Evolutionary conservation across 805 yeast genomes (phyloP).

Genomic region (Starmerella potacharoeniae): DNA sequence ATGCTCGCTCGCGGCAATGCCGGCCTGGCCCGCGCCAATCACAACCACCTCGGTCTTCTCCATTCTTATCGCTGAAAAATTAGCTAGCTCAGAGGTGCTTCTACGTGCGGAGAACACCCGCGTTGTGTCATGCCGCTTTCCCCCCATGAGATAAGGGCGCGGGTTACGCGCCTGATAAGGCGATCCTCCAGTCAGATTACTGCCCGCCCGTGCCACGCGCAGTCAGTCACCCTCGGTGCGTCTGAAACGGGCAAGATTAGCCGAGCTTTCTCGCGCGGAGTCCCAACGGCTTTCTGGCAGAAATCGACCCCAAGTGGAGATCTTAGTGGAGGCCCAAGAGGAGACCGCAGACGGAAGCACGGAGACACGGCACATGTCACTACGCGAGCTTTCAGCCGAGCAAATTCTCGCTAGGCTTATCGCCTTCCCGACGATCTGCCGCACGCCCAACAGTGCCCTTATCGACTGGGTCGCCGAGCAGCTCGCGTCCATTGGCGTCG

Average conservation of each 20-base stretch:
- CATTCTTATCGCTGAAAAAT: neutral
- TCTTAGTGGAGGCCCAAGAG: too few species aligned
- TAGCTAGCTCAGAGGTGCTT: neutral
- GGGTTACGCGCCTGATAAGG: neutral
- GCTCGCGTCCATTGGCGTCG: constrained; percentile 8
- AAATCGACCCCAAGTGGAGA: too few species aligned
- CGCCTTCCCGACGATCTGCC: constrained; percentile 13
- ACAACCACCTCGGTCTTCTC: constrained; percentile 10
- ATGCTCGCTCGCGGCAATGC: constrained; percentile 20
- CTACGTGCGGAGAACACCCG: too few species aligned
- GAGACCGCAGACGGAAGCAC: too few species aligned
- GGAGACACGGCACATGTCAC: neutral
- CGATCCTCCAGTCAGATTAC: neutral
- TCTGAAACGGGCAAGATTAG: neutral
- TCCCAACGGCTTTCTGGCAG: too few species aligned
- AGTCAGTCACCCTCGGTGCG: neutral
- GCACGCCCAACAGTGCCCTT: constrained; percentile 12
- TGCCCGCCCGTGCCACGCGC: too few species aligned
- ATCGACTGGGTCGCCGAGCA: constrained; percentile 9
- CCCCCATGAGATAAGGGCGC: neutral
- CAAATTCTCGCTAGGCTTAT: constrained; percentile 8
- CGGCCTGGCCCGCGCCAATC: constrained; percentile 20
- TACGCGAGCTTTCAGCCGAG: neutral
- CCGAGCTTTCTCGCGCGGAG: too few species aligned
- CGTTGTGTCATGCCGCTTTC: neutral